These are phyloP conservation scores for Saccharum officinarum DNA, from an alignment of 176 grass and related monocot genomes.

Conservation along the genomic window DNA sequence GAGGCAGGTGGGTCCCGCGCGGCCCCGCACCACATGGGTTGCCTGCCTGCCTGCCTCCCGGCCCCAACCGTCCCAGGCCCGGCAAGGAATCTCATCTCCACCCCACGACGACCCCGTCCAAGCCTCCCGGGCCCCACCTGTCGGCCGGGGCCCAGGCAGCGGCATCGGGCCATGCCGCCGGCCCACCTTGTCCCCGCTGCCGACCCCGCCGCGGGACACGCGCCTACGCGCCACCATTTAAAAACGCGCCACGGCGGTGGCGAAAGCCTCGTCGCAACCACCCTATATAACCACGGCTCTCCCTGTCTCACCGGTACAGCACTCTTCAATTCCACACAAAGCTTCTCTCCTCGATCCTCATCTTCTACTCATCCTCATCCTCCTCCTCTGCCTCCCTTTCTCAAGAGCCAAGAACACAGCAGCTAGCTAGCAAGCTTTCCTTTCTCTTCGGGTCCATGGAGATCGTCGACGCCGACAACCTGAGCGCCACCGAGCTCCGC, in stretches of 20 bases:
- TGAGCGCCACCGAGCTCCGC: slow-evolving; percentile 79
- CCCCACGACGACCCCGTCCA: background rate
- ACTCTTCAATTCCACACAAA: background rate
- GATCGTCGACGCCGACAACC: slow-evolving; percentile 52
- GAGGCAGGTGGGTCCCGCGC: background rate
- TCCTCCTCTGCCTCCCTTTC: background rate
- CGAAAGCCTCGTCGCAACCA: slow-evolving; percentile 13
- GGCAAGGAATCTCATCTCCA: slow-evolving; percentile 39
- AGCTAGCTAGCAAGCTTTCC: background rate
- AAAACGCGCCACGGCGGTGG: background rate
- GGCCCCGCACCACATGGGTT: slow-evolving; percentile 44
- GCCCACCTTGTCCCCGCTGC: slow-evolving; percentile 25
- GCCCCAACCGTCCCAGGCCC: slow-evolving; percentile 27
- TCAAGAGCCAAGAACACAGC: background rate
- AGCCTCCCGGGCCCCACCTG: slow-evolving; percentile 32
- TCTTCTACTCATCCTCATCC: background rate
- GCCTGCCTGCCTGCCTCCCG: background rate
- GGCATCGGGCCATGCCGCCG: background rate
- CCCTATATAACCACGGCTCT: slow-evolving; percentile 2
- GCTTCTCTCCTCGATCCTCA: background rate
- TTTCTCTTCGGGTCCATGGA: slow-evolving; percentile 4
- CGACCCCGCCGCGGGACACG: slow-evolving; percentile 31
- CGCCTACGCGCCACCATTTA: slow-evolving; percentile 37
- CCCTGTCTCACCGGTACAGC: background rate
- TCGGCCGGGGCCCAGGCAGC: slow-evolving; percentile 34